Conservation (phyloP, 495 filamentous ascomycete species). For the Penicillium chermesinum region DNA sequence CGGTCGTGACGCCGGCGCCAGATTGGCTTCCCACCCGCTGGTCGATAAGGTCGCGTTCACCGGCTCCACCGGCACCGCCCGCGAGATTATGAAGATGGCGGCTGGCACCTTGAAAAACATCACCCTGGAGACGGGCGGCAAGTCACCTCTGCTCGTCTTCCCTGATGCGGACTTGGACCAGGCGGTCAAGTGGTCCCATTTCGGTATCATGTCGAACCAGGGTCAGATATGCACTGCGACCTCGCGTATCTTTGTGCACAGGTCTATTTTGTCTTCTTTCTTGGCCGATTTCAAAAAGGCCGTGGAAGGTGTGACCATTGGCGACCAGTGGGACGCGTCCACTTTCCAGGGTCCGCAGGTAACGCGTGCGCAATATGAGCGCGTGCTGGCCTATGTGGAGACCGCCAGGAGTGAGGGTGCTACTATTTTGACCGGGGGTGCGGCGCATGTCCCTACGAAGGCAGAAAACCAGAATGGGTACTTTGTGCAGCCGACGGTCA, state of each 20-base stretch:
- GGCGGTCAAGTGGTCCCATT: conserved; percentile 77
- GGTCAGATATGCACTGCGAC: conserved; percentile 90
- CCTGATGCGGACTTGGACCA: conserved; percentile 82
- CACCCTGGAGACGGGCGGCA: conserved; percentile 80
- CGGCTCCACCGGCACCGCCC: conserved; percentile 72
- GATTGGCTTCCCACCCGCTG: conserved; percentile 65
- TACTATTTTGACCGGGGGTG: conserved; percentile 66
- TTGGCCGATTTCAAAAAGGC: conserved; percentile 63
- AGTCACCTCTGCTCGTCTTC: conserved; percentile 78
- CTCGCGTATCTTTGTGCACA: conserved; percentile 76
- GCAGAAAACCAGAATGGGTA: conserved; percentile 48
- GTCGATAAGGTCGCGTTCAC: conserved; percentile 92
- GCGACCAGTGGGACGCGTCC: conserved; percentile 69
- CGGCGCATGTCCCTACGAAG: conserved; percentile 55
- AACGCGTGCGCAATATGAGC: conserved; percentile 75
- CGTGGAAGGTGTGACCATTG: conserved; percentile 60
- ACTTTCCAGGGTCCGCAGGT: conserved; percentile 85
- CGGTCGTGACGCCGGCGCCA: conserved; percentile 68
- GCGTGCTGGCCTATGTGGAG: conserved; percentile 73
- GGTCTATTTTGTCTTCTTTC: conserved; percentile 70
- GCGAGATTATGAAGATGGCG: conserved; percentile 85
- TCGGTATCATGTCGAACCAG: conserved; percentile 67
- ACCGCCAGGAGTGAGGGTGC: conserved; percentile 78
- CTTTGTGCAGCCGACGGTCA: conserved; percentile 68
- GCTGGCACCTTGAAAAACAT: conserved; percentile 42